Evolutionary conservation across 108 stramenopile species (phyloP).

Genomic region (Nitzschia sp.): DNA sequence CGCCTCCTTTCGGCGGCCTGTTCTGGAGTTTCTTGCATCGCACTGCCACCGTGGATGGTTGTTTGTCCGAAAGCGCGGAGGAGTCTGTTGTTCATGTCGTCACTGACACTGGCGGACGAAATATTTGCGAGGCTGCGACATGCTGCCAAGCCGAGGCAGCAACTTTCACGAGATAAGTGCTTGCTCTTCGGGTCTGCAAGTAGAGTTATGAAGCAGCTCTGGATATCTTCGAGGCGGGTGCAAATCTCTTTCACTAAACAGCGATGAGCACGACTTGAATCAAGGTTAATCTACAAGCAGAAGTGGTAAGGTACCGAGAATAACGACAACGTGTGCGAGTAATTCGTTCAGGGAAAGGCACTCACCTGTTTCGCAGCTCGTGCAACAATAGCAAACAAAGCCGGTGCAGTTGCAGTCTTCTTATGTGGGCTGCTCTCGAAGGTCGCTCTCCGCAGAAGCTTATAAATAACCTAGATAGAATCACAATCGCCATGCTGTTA

Average conservation of each 20-base stretch:
- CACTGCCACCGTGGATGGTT: constrained; percentile 75
- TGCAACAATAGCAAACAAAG: constrained; percentile 66
- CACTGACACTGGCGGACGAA: constrained; percentile 6
- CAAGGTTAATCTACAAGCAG: not conserved
- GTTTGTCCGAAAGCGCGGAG: constrained; percentile 82
- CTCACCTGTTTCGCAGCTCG: constrained; percentile 52
- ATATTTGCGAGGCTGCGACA: constrained; percentile 58
- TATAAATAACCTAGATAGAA: constrained; percentile 46
- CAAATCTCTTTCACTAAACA: constrained; percentile 43
- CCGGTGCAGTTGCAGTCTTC: constrained; percentile 60
- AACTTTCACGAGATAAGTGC: constrained; percentile 79
- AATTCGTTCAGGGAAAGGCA: not conserved
- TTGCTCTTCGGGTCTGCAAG: constrained; percentile 79
- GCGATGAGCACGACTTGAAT: constrained; percentile 12
- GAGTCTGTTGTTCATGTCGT: constrained; percentile 51
- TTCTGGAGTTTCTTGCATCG: constrained; percentile 69
- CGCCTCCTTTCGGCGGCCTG: constrained; percentile 54
- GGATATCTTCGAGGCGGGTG: constrained; percentile 50
- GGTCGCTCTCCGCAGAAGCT: constrained; percentile 48
- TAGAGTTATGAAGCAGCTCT: constrained; percentile 66
- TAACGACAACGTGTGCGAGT: no score
- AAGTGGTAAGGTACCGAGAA: not conserved
- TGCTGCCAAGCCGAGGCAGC: constrained; percentile 78
- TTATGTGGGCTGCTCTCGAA: constrained; percentile 58
- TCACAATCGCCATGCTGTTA: no score